phyloP scores from a whole-genome alignment of 108 stramenopile species.

The Nitzschia sp. region DNA sequence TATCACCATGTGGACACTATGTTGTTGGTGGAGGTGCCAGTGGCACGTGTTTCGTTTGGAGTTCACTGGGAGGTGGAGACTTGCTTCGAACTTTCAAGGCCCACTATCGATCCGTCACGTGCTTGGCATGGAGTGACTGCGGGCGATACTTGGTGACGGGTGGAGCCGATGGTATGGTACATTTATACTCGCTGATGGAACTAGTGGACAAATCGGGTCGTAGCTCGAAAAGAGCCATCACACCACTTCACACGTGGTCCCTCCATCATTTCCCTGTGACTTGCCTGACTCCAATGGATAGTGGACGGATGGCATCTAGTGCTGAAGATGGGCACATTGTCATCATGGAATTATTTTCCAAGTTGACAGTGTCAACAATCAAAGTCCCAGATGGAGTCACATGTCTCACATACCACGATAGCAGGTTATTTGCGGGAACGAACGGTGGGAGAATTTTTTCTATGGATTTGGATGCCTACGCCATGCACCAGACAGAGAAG shows the following conservation, averaged over 20 bases:
- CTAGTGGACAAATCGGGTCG: slow-evolving; percentile 33
- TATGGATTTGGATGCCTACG: slow-evolving; percentile 69
- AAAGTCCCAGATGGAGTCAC: slow-evolving; percentile 57
- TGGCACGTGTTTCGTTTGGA: slow-evolving; percentile 70
- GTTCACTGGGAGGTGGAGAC: slow-evolving; percentile 44
- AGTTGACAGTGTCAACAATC: slow-evolving; percentile 56
- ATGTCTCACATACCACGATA: slow-evolving; percentile 35
- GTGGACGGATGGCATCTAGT: slow-evolving; percentile 58
- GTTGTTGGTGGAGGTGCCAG: slow-evolving; percentile 60
- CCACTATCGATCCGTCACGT: slow-evolving; percentile 69
- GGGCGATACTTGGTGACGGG: slow-evolving; percentile 72
- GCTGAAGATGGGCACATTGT: slow-evolving; percentile 65
- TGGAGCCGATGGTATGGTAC: slow-evolving; percentile 85
- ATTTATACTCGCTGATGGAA: slow-evolving; percentile 65
- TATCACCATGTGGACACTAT: slow-evolving; percentile 72
- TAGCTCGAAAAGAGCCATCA: slow-evolving; percentile 21
- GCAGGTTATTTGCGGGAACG: slow-evolving; percentile 64
- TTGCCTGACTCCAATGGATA: slow-evolving; percentile 36
- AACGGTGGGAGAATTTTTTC: slow-evolving; percentile 67
- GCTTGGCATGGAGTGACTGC: slow-evolving; percentile 62
- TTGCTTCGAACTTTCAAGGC: slow-evolving; percentile 66
- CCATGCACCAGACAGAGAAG: slow-evolving; percentile 52
- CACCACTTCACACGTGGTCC: slow-evolving; percentile 68
- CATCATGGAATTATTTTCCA: slow-evolving; percentile 64
- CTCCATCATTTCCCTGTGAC: slow-evolving; percentile 71